phyloP scores from a whole-genome alignment of 225 moss, liverwort and hornwort genomes.

The Pleurozium schreberi region DNA sequence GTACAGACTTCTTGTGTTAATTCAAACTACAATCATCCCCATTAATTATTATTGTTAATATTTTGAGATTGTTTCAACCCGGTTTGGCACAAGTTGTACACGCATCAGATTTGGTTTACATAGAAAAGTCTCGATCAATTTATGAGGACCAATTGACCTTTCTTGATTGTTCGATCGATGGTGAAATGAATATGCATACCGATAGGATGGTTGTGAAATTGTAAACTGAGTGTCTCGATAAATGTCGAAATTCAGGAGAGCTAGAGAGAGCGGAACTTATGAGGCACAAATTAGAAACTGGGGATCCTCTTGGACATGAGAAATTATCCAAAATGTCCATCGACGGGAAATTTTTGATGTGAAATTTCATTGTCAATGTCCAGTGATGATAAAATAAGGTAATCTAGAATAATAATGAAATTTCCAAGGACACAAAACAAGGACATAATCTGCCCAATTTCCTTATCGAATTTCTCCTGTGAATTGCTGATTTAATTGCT shows the following conservation, averaged over 20 bases:
- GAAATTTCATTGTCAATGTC: not conserved
- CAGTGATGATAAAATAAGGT: not conserved
- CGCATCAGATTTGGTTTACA: not conserved
- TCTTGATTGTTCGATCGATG: not conserved
- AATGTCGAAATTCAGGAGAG: not conserved
- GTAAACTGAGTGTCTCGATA: not conserved
- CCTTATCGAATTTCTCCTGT: not conserved
- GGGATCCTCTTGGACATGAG: not conserved
- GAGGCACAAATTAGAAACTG: not conserved
- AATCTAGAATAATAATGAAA: not conserved
- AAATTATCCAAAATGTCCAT: not conserved
- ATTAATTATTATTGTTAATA: not conserved
- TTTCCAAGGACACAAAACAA: too few relatives aligned
- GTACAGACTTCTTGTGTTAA: not conserved
- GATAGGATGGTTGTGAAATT: not conserved
- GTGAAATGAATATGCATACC: not conserved
- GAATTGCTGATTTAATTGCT: not conserved
- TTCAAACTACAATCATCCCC: not conserved
- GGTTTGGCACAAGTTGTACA: not conserved
- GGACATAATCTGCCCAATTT: not conserved
- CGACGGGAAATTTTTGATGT: not conserved
- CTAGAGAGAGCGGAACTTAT: not conserved
- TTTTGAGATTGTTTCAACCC: not conserved
- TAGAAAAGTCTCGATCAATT: too few relatives aligned
- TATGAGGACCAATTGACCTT: not conserved